Base-by-base conservation (phyloP, 2,329 filamentous ascomycete genomes). In the Coleophoma crateriformis region DNA sequence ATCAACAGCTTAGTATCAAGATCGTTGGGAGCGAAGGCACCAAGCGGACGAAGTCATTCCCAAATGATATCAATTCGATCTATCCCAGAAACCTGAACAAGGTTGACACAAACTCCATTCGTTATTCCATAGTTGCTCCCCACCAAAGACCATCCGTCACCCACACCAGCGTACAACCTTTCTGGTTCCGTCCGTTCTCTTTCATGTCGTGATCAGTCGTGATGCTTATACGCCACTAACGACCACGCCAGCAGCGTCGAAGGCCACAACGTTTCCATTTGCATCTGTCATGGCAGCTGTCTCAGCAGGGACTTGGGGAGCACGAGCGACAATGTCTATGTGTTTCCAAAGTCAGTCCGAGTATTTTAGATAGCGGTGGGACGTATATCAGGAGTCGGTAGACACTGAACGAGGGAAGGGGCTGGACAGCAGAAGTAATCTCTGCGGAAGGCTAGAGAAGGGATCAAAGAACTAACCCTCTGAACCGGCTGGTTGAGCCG, bases 251-350 rank as follows among this genome's bases (percentile, higher is more conserved):
- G 58, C 20, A 37, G 57, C 39, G 42, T 60, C 47, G 46, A 64
- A 63, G 13, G 41, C 32, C 27, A 63, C 50, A 14, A 63, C 53
- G 3, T 60, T 50, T 47, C 61, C 61, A 22, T 35, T 48, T 2
- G 54, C 54, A 39, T 60, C 50, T 17, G 45, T 52, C 61, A 64
- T 64, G 37, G 58, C 51, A 13, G 60, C 33, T 2, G 51, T 49
- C 35, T 59, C 58, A 33, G 58, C 49, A 15, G 50, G 22, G 14
- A 53, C 45, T 44, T 46, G 35, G 37, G 48, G 47, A 19, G 42
- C n/a, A 45, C 53, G 51, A 22, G 50, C 50, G 14, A 48, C 39
- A 44, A 57, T 46, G 43, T 52, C 56, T 59, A 38, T 27, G 19
- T 40, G 8, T 10, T 15, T 10, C 11, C 19, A 15, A 19, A 17